Percentiles rank a stretch among this genome's conserved stretches.
Conservation (phyloP, 352 stramenopile genomes). For the Phytopythium ostracodes region DNA sequence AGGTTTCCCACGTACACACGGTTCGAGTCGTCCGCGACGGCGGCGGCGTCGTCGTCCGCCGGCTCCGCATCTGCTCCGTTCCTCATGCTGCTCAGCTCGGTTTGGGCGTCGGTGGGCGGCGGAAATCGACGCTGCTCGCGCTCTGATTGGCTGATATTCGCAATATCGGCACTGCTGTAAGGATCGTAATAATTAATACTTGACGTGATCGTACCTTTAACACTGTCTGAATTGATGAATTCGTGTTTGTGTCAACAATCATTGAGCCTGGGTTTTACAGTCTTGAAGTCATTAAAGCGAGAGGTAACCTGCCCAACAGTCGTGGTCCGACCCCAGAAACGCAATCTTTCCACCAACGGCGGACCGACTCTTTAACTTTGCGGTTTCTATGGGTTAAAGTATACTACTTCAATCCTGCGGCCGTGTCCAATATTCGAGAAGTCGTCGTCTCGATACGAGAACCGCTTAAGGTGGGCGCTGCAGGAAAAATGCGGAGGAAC, state of each 20-base stretch:
- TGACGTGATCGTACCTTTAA: background rate
- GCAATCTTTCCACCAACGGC: background rate
- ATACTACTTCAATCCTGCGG: background rate
- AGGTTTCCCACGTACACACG: constrained; percentile 81
- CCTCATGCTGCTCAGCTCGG: background rate
- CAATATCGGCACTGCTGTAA: background rate
- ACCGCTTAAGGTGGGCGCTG: background rate
- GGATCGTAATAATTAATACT: background rate
- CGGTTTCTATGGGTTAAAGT: background rate
- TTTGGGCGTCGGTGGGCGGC: background rate
- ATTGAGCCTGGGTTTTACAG: background rate
- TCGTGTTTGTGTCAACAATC: background rate
- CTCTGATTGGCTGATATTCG: background rate
- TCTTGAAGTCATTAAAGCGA: background rate
- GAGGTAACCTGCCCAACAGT: background rate
- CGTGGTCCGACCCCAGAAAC: background rate
- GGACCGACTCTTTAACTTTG: background rate
- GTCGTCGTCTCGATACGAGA: background rate
- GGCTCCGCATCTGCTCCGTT: background rate
- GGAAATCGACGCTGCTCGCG: background rate
- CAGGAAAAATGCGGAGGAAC: background rate
- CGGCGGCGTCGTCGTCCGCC: constrained; percentile 11
- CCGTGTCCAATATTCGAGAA: background rate
- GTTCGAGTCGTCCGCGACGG: constrained; percentile 21
- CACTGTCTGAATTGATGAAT: background rate